Evolutionary conservation across 306 rosid species (phyloP), one percentile per base, ranked within the genome.

Genomic region (barrel medic (Medicago truncatula)): DNA sequence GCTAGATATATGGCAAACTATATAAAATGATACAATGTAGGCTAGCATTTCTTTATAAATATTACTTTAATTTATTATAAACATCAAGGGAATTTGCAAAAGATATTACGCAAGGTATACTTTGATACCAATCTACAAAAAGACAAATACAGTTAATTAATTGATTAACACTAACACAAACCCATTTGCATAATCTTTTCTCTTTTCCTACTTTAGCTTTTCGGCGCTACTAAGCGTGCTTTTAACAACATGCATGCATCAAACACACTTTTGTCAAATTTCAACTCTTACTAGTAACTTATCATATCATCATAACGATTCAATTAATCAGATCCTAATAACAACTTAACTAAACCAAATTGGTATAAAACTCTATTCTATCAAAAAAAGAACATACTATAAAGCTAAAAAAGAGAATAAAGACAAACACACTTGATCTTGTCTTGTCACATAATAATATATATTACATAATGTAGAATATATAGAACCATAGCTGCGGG

Each of bases 401-500:
- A 41, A 40, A 52, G 21, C 4, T 52, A 8, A 8, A 0, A 12
- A 0, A 50, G 12, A 53, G 3, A 69, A 8, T 40, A 57, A 13
- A 13, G 4, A n/a, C 11, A 3, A 41, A 52, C 59, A 57, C 28
- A 66, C 43, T 39, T 58, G 47, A 67, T 11, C 9, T 34, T 34
- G 38, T 34, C 38, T 25, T 66, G 4, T 38, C 18, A 28, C 21
- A 25, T 57, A 61, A 13, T 3, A 25, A 28, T 28, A 28, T 17
- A 31, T 20, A 59, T 23, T 28, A 20, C 12, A 21, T 20, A 9
- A 21, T 18, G 36, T 47, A 64, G 8, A 12, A 36, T 41, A 44
- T 56, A 75, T 25, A 9, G 2, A 78, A 74, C 3, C 60, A 80
- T 67, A 82, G 93, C 93, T 72, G 96, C 91, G 96, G 96, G 96